Evolutionary conservation across 306 rosid species (phyloP).

Genomic region (Ormosia emarginata): DNA sequence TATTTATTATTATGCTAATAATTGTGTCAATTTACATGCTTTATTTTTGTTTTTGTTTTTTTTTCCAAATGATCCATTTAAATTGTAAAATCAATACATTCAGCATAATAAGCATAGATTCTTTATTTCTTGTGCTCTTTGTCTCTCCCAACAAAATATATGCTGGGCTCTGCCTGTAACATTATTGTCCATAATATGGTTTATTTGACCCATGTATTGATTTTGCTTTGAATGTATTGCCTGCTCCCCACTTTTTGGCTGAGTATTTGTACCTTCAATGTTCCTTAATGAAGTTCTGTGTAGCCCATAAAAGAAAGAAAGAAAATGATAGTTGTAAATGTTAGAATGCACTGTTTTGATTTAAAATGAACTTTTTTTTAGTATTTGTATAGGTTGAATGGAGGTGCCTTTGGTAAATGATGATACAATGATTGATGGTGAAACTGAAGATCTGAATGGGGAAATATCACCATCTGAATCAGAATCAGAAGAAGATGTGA

Average conservation of each 20-base stretch:
- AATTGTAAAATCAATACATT: neutral
- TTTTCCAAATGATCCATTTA: neutral
- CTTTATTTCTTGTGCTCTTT: neutral
- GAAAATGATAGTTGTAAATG: neutral
- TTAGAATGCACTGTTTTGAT: neutral
- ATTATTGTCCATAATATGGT: neutral
- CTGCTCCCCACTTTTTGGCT: neutral
- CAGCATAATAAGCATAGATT: neutral
- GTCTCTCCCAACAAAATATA: neutral
- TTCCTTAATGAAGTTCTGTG: neutral
- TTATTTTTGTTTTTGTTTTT: too few species aligned
- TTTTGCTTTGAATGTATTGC: neutral
- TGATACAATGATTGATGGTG: conserved; percentile 17
- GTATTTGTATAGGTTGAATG: conserved; percentile 46
- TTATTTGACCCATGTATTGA: neutral
- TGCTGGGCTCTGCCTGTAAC: neutral
- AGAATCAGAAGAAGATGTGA: conserved; percentile 59
- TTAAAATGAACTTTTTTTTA: neutral
- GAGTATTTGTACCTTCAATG: neutral
- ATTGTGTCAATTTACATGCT: neutral
- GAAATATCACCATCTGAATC: conserved; percentile 55
- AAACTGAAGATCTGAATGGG: conserved; percentile 24
- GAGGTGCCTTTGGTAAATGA: conserved; percentile 21
- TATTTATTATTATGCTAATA: neutral
- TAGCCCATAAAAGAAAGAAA: neutral